phyloP scores from a whole-genome alignment of 768 basidiomycete genomes.

The Leccinellum rugosiceps region DNA sequence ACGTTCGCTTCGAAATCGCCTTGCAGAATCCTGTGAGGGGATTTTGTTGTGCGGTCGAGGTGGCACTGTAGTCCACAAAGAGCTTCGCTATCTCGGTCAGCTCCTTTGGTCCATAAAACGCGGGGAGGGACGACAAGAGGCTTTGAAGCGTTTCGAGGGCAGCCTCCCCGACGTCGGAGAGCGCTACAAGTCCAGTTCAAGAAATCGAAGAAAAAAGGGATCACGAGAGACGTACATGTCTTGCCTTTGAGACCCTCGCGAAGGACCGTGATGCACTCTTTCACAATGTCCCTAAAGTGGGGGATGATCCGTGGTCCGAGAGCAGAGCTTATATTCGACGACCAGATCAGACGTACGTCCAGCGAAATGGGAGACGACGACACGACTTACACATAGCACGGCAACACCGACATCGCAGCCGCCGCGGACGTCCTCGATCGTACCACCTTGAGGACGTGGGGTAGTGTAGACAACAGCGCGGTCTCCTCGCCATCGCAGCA shows the following conservation, averaged over 20 bases:
- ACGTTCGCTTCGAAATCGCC: constrained; percentile 64
- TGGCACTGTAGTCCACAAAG: constrained; percentile 44
- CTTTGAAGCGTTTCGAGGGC: constrained; percentile 54
- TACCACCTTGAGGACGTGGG: constrained; percentile 51
- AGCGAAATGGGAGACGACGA: not conserved
- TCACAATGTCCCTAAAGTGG: constrained; percentile 68
- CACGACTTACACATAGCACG: constrained; percentile 56
- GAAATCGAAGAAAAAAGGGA: not conserved
- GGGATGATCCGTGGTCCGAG: constrained; percentile 90
- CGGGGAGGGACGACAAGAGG: constrained; percentile 73
- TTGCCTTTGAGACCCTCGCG: constrained; percentile 35
- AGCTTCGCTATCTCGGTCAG: constrained; percentile 53
- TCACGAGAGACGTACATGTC: constrained; percentile 34
- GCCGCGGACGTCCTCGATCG: constrained; percentile 36
- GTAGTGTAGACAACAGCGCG: constrained; percentile 55
- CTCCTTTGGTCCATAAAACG: constrained; percentile 73
- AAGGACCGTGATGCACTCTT: constrained; percentile 50
- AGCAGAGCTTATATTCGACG: constrained; percentile 46
- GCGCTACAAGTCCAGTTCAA: constrained; percentile 20
- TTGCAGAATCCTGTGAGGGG: constrained; percentile 49
- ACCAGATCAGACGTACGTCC: constrained; percentile 1
- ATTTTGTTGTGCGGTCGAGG: constrained; percentile 15
- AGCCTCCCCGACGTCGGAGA: constrained; percentile 31
- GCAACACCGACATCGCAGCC: constrained; percentile 52
- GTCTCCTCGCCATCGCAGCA: constrained; percentile 65